Base-by-base conservation (phyloP, 1,284 basidiomycete species). In the Rhodotorula sp. region DNA sequence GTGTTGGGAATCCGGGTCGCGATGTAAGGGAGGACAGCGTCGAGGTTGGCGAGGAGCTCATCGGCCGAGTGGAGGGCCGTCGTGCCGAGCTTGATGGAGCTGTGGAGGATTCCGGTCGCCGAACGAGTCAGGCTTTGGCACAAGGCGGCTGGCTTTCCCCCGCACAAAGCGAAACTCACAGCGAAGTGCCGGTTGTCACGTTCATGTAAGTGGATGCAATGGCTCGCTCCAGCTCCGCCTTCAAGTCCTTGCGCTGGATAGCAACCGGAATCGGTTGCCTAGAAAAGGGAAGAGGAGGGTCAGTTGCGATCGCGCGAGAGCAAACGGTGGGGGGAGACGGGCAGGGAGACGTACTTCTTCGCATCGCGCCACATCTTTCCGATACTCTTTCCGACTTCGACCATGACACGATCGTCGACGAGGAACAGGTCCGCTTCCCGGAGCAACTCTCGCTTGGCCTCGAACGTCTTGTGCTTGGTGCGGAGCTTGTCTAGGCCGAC, bases 181-280 rank as follows among this genome's bases (percentile, higher is more conserved):
- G 45, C 85, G 90, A 92, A 6, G 92, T 94, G n/a, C 94, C 94
- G 73, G 87, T 89, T 70, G 92, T 92, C 81, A 93, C 91, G 80
- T 93, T 89, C 88, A 94, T 92, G 81, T 95, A 97, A 1, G 95
- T 95, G 21, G 92, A 92, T 12, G 88, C 88, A 73, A 99, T 89
- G 18, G 95, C 95, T 54, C 88, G 87, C 79, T 95, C 93, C 7
- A 99, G 86, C 79, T 97, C 93, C 54, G 85, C 85, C 81, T 95
- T 95, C 70, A 98, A 84, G 80, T 94, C 89, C 79, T 93, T 94
- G 60, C 89, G 88, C 19, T 85, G 88, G 62, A 99, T 79, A 77
- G 88, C 89, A 54, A 98, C 94, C 2, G 95, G 92, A 62, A 98
- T 91, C 3, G 95, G 95, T 80, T 95, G 91, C 82, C 93, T 95